Conservation (phyloP, 768 basidiomycete species). For the Tricholoma saponaceum region DNA sequence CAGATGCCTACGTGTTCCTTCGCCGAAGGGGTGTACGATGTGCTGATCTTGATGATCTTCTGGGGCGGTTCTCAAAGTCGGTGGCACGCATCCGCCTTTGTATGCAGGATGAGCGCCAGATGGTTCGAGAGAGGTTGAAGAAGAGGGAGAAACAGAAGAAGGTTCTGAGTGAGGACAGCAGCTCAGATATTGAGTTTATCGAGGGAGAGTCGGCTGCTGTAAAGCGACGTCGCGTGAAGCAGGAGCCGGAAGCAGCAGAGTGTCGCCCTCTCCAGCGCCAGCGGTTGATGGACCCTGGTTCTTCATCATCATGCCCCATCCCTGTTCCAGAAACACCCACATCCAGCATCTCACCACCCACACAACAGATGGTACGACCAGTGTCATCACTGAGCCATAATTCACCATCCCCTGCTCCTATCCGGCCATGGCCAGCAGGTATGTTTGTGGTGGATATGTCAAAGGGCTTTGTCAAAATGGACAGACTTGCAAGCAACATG, state of each 20-base stretch:
- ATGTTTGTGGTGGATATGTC: conserved; percentile 16
- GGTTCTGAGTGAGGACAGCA: background rate
- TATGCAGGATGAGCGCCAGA: background rate
- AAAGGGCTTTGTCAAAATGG: conserved; percentile 11
- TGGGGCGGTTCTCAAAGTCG: background rate
- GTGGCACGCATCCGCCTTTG: background rate
- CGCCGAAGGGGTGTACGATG: background rate
- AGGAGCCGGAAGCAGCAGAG: background rate
- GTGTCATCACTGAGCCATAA: background rate
- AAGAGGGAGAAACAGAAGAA: background rate
- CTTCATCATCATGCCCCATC: background rate
- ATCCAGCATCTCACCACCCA: background rate
- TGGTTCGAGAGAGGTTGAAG: background rate
- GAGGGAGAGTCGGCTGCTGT: background rate
- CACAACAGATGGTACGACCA: no score
- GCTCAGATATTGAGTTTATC: conserved; percentile 1
- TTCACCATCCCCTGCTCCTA: background rate
- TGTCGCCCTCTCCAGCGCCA: background rate
- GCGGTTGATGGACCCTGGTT: background rate
- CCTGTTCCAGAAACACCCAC: background rate
- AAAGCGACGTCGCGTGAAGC: background rate
- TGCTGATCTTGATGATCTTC: background rate
- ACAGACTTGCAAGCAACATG: background rate
- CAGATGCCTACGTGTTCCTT: background rate
- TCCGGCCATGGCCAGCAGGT: conserved; percentile 5